Percentiles rank a stretch among this genome's conserved stretches.
These are phyloP conservation scores for Aspergillus sp. DNA, from an alignment of 2,329 filamentous ascomycete species.

Conservation along the genomic window DNA sequence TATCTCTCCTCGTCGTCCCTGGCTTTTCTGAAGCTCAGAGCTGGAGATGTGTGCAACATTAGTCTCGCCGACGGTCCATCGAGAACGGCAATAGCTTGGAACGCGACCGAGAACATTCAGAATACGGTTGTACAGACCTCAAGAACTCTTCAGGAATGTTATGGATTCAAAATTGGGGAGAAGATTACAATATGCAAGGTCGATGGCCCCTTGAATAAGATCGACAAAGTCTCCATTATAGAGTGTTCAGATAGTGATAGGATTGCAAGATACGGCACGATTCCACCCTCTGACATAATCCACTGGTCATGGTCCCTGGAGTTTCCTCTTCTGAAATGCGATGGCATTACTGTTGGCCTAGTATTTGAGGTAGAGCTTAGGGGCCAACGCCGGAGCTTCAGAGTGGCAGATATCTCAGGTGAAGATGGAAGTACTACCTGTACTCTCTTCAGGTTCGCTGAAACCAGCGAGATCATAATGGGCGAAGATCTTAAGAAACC, in stretches of 20 bases:
- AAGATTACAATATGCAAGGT: slow-evolving; percentile 63
- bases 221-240: slow-evolving; percentile 61
- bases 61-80: slow-evolving; percentile 39
- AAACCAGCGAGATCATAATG: slow-evolving; percentile 36
- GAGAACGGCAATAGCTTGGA: slow-evolving; percentile 66
- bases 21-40: slow-evolving; percentile 55
- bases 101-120: slow-evolving; percentile 62
- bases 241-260: slow-evolving; percentile 55
- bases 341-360: slow-evolving; percentile 70
- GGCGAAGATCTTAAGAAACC: slow-evolving; percentile 26
- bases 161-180: slow-evolving; percentile 72
- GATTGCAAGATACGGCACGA: slow-evolving; percentile 36
- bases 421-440: slow-evolving; percentile 40
- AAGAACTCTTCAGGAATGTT: slow-evolving; percentile 70
- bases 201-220: slow-evolving; percentile 54
- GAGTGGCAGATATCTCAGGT: slow-evolving; percentile 58
- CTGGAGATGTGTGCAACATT: slow-evolving; percentile 59
- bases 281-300: slow-evolving; percentile 39
- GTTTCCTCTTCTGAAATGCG: slow-evolving; percentile 55
- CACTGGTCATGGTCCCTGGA: slow-evolving; percentile 55
- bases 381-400: slow-evolving; percentile 63
- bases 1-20: slow-evolving; percentile 60
- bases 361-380: slow-evolving; percentile 64
- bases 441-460: slow-evolving; percentile 41
- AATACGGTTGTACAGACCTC: slow-evolving; percentile 72